Conservation (phyloP, 768 basidiomycete species). For the Leucogyrophana mollusca region DNA sequence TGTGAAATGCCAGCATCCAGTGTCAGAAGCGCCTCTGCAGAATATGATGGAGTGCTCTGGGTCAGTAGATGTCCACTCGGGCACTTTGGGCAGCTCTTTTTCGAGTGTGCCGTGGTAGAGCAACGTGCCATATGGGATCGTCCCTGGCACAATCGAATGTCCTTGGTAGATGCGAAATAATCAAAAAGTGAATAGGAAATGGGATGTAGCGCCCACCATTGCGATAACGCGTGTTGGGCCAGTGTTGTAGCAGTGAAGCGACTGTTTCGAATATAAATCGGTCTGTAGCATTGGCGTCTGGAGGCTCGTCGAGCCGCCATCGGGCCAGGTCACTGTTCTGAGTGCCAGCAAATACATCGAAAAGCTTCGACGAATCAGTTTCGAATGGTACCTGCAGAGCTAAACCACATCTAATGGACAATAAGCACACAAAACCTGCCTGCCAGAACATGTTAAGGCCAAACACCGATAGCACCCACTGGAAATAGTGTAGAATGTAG, state of each 20-base stretch:
- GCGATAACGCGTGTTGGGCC: too few species aligned
- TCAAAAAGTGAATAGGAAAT: background rate
- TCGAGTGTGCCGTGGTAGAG: conserved; percentile 30
- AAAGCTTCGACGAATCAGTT: background rate
- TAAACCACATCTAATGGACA: too few species aligned
- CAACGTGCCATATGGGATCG: conserved; percentile 33
- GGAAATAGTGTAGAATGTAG: too few species aligned
- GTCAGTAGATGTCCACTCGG: conserved; percentile 34
- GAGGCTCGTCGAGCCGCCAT: conserved; percentile 22
- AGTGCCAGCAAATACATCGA: too few species aligned
- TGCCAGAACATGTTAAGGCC: too few species aligned
- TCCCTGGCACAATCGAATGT: conserved; percentile 32
- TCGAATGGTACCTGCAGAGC: too few species aligned
- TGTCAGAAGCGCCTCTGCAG: conserved; percentile 20
- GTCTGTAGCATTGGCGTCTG: conserved; percentile 25
- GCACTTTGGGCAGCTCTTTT: conserved; percentile 23
- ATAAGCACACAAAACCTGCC: too few species aligned
- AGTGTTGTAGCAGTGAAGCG: conserved; percentile 34
- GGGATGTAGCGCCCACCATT: too few species aligned
- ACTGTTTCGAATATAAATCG: conserved; percentile 35
- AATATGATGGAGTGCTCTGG: conserved; percentile 39
- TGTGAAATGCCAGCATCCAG: conserved; percentile 28
- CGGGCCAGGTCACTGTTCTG: too few species aligned
- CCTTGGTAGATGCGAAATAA: too few species aligned
- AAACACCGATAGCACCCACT: too few species aligned